phyloP scores from a whole-genome alignment of 495 filamentous ascomycete species.

The Talaromyces liani region DNA sequence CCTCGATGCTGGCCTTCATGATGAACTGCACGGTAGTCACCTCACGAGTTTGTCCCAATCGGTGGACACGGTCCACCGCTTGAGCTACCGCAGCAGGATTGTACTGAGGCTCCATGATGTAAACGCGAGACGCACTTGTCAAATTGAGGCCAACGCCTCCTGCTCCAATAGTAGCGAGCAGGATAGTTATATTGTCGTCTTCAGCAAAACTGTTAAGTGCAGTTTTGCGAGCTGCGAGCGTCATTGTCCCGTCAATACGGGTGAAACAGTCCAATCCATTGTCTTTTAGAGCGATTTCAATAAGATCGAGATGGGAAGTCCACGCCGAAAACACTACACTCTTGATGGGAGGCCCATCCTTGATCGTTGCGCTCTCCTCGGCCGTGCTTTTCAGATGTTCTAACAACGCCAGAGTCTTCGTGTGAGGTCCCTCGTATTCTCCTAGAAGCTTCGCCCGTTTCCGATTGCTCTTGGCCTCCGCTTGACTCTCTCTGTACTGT shows the following conservation, averaged over 20 bases:
- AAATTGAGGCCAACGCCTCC: constrained; percentile 91
- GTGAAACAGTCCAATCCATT: constrained; percentile 53
- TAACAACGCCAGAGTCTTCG: constrained; percentile 78
- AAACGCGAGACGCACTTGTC: constrained; percentile 76
- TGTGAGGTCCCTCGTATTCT: constrained; percentile 77
- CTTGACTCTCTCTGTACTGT: constrained; percentile 46
- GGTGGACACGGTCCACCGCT: constrained; percentile 88
- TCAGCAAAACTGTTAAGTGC: constrained; percentile 71
- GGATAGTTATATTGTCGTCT: constrained; percentile 63
- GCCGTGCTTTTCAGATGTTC: constrained; percentile 53
- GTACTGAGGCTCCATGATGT: constrained; percentile 97
- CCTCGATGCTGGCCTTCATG: constrained; percentile 86
- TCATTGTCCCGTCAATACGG: constrained; percentile 88
- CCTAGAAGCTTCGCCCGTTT: constrained; percentile 54
- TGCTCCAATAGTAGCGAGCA: constrained; percentile 86
- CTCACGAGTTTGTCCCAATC: constrained; percentile 78
- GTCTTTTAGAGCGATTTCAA: constrained; percentile 72
- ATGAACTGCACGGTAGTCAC: constrained; percentile 79
- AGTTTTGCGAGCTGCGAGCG: constrained; percentile 56
- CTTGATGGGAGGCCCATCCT: constrained; percentile 61
- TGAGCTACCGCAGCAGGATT: constrained; percentile 94
- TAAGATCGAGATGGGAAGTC: constrained; percentile 91
- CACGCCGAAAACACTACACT: constrained; percentile 90
- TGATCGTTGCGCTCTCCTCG: constrained; percentile 49
- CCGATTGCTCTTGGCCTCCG: constrained; percentile 37